Percentiles rank a stretch among this genome's conserved stretches.
Evolutionary conservation across 2,329 filamentous ascomycete genomes (phyloP).

Genomic region (Pseudocercospora crystallina): DNA sequence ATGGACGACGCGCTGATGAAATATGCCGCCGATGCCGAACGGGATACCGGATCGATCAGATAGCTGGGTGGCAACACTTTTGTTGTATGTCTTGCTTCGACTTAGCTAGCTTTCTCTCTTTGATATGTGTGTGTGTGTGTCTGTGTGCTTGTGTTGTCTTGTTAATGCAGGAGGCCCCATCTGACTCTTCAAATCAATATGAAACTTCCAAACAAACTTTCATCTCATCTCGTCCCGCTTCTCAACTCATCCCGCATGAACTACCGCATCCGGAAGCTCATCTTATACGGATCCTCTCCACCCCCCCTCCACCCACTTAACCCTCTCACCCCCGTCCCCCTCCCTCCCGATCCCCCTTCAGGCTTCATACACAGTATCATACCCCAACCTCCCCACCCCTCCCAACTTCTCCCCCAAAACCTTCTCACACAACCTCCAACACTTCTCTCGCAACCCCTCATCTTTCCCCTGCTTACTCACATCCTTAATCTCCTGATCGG

Average conservation of each 20-base stretch:
- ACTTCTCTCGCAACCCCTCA: conserved; percentile 43
- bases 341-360: no score
- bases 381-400: conserved; percentile 22
- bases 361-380: conserved; percentile 14
- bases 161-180: conserved; percentile 16
- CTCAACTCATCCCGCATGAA: no score
- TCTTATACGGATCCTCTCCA: no score
- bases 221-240: no score
- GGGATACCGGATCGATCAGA: no score
- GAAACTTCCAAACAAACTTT: no score
- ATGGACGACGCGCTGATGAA: no score
- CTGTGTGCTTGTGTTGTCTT: not conserved
- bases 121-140: not conserved
- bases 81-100: not conserved
- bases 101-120: conserved; percentile 1
- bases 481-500: conserved; percentile 49
- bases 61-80: no score
- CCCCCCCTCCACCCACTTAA: not conserved
- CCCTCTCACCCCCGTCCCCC: no score
- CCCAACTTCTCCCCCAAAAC: conserved; percentile 46
- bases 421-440: conserved; percentile 49
- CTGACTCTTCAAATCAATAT: not conserved
- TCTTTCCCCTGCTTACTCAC: conserved; percentile 45
- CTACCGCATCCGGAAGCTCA: no score
- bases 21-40: no score